These are phyloP conservation scores for Strobilomyces dryophilus DNA, from an alignment of 768 basidiomycete genomes.

Conservation along the genomic window DNA sequence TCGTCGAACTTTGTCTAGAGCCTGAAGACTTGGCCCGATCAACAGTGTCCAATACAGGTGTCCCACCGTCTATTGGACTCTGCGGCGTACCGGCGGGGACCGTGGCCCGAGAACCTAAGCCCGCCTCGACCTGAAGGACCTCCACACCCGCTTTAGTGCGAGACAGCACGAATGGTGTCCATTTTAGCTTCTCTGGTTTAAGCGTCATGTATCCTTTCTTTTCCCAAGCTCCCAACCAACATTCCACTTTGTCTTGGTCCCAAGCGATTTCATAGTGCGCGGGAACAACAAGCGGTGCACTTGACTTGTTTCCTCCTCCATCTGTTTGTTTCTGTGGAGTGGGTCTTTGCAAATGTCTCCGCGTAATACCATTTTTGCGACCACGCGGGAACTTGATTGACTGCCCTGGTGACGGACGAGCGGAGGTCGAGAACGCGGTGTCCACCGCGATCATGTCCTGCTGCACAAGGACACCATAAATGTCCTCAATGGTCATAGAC, in stretches of 20 bases:
- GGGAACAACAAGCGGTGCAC: constrained; percentile 58
- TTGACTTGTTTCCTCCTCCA: constrained; percentile 33
- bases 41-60: constrained; percentile 18
- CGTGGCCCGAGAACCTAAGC: constrained; percentile 11
- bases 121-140: constrained; percentile 19
- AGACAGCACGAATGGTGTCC: constrained; percentile 87
- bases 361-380: constrained; percentile 58
- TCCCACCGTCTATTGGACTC: constrained; percentile 20
- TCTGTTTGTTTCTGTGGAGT: constrained; percentile 43
- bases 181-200: constrained; percentile 83
- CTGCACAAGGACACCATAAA: constrained; percentile 66
- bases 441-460: constrained; percentile 69
- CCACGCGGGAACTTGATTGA: constrained; percentile 72
- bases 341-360: constrained; percentile 56
- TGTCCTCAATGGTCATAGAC: constrained; percentile 89
- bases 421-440: constrained; percentile 43
- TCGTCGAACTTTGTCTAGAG: constrained; percentile 10
- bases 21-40: constrained; percentile 16
- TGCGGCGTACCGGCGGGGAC: constrained; percentile 8
- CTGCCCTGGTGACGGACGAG: constrained; percentile 71
- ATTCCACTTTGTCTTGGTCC: constrained; percentile 61
- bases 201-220: constrained; percentile 73
- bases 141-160: constrained; percentile 34
- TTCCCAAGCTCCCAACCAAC: constrained; percentile 67
- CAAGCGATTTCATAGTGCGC: constrained; percentile 72